A percentile compares a stretch with the other conserved stretches of the same genome.
Conservation (phyloP, 2,329 filamentous ascomycete genomes). For the Dactylellina sp. region DNA sequence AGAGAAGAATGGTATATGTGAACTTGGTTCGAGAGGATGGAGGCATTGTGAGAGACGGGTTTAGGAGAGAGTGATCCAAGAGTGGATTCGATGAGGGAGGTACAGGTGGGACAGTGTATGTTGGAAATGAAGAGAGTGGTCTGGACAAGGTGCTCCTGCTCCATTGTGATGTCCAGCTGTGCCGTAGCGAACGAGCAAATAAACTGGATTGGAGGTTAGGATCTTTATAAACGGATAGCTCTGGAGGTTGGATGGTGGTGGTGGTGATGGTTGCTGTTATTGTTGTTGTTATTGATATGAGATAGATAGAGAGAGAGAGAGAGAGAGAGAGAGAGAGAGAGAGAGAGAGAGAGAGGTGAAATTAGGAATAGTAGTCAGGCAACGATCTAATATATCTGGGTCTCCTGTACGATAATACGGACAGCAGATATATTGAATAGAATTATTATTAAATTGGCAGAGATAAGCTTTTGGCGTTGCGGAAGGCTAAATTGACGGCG, state of each 20-base stretch:
- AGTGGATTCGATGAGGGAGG: slow-evolving; percentile 73
- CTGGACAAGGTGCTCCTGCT: slow-evolving; percentile 3
- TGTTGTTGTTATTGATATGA: too few relatives aligned
- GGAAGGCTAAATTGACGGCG: too few relatives aligned
- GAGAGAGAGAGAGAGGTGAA: too few relatives aligned
- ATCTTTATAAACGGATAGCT: not conserved
- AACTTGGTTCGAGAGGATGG: slow-evolving; percentile 77
- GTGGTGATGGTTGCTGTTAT: too few relatives aligned
- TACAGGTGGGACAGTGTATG: slow-evolving; percentile 82
- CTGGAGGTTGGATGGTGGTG: not conserved
- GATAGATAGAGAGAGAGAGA: too few relatives aligned
- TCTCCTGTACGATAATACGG: too few relatives aligned
- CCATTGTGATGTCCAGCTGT: not conserved
- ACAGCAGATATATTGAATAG: too few relatives aligned
- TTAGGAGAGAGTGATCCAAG: slow-evolving; percentile 67
- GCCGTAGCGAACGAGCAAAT: slow-evolving; percentile 62
- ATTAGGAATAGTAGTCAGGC: too few relatives aligned
- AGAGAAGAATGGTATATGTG: slow-evolving; percentile 70
- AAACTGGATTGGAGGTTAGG: not conserved
- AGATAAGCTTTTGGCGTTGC: too few relatives aligned
- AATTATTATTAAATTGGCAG: too few relatives aligned
- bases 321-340: too few relatives aligned
- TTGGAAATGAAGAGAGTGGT: slow-evolving; percentile 77
- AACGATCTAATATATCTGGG: too few relatives aligned
- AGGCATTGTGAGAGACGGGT: slow-evolving; percentile 73